Evolutionary conservation across 257 asterid species (phyloP), one percentile per base, ranked within the genome.

Genomic region (Plectranthus barbatus): DNA sequence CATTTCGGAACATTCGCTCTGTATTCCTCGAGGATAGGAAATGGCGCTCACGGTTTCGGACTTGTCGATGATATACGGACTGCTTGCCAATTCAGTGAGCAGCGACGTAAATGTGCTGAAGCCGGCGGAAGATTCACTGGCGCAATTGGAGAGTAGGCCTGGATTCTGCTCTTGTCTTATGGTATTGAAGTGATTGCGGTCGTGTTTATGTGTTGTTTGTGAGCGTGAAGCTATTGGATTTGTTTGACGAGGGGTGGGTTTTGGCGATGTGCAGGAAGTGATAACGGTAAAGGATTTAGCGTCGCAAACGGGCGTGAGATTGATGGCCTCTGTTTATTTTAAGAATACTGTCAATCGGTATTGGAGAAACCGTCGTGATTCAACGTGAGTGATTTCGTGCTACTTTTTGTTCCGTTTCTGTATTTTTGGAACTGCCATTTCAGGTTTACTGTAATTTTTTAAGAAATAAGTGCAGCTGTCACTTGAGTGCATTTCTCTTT

Each of bases 121-220:
- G 80, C 97, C 99, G 1, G 99, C 99, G 49, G 97, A 86, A 68
- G 79, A 73, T 41, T 80, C 96, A 29, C 92, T 93, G 39, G 87
- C 86, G 50, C 85, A 87, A 62, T 87, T 80, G n/a, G 99, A 87
- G 74, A 78, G 81, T 57, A 77, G 96, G 15, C 95, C 95, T 17
- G 97, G 99, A 57, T 93, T 93, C 78, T 90, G 97, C 87, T 93
- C 97, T 37, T 87, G 95, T 62, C 90, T 93, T 5, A 78, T 87
- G 99, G 99, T 93, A 91, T 54, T 55, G 13, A 56, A 58, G 54
- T 67, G 51, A 56, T 66, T 66, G 36, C 3, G 15, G 19, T 31
- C 57, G 23, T 61, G 57, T 52, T 45, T 47, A 11, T 33, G 44
- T 53, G 46, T 12, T 50, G 42, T 24, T 20, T 54, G 70, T 18